Conservation (phyloP, 179 eudicot genomes). For the Beta corolliflora region DNA sequence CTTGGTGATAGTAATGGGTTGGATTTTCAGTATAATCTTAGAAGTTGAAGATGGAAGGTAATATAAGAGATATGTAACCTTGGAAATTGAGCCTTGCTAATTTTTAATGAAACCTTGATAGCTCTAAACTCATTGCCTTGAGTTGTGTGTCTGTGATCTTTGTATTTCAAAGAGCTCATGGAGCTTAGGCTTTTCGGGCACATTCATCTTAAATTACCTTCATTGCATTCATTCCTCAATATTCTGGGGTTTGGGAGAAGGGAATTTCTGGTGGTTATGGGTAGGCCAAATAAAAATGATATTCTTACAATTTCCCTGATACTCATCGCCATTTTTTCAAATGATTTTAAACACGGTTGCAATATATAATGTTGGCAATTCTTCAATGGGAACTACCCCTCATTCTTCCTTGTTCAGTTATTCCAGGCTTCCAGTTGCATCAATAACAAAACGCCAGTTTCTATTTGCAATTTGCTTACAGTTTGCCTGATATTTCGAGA, state of each 20-base stretch:
- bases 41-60: background rate
- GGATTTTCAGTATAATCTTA: background rate
- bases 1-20: background rate
- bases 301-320: too few species aligned
- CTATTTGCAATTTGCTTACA: conserved; percentile 16
- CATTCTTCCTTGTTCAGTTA: background rate
- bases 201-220: background rate
- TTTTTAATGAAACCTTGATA: background rate
- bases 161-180: background rate
- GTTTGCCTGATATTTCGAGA: conserved; percentile 9
- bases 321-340: background rate
- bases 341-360: background rate
- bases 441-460: background rate
- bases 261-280: background rate
- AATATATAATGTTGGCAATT: background rate
- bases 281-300: background rate
- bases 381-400: background rate
- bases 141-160: background rate
- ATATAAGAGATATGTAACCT: background rate
- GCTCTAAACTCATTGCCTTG: background rate
- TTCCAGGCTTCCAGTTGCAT: background rate
- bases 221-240: background rate
- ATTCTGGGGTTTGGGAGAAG: background rate
- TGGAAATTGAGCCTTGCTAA: background rate
- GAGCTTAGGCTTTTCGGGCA: background rate